phyloP scores from a whole-genome alignment of 192 early-diverging fungal species.

The Phlyctochytrium arcticum region DNA sequence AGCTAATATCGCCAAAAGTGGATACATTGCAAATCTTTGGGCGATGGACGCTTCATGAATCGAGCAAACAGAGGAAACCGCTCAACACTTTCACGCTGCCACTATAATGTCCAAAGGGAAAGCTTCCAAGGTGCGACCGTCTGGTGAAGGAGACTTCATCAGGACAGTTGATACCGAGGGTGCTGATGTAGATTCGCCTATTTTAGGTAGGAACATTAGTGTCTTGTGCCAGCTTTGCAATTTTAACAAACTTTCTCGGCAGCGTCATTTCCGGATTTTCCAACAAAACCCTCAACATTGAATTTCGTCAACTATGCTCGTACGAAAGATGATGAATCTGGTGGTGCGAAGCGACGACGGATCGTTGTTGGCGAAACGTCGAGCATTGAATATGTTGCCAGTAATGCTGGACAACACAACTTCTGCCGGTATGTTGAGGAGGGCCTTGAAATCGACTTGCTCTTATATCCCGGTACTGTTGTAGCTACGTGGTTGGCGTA shows the following conservation, averaged over 20 bases:
- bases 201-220: background rate
- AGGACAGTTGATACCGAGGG: background rate
- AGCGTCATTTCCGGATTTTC: slow-evolving; percentile 21
- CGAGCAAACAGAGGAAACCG: too few species aligned
- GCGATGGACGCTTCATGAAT: too few species aligned
- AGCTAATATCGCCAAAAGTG: too few species aligned
- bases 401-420: slow-evolving; percentile 32
- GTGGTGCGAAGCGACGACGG: slow-evolving; percentile 17
- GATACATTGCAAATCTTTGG: too few species aligned
- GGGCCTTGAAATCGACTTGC: background rate
- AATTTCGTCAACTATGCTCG: slow-evolving; percentile 5
- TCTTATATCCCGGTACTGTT: background rate
- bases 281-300: slow-evolving; percentile 3
- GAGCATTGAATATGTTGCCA: slow-evolving; percentile 71
- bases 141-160: background rate
- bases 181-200: background rate
- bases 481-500: slow-evolving; percentile 78
- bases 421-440: slow-evolving; percentile 12
- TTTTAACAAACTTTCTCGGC: background rate
- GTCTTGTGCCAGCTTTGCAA: background rate
- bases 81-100: too few species aligned
- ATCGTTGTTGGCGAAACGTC: slow-evolving; percentile 65
- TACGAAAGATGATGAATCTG: background rate
- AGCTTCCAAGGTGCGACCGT: background rate
- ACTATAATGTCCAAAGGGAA: background rate